Conservation (phyloP, 1,284 basidiomycete species). For the Mycosarcoma maydis region DNA sequence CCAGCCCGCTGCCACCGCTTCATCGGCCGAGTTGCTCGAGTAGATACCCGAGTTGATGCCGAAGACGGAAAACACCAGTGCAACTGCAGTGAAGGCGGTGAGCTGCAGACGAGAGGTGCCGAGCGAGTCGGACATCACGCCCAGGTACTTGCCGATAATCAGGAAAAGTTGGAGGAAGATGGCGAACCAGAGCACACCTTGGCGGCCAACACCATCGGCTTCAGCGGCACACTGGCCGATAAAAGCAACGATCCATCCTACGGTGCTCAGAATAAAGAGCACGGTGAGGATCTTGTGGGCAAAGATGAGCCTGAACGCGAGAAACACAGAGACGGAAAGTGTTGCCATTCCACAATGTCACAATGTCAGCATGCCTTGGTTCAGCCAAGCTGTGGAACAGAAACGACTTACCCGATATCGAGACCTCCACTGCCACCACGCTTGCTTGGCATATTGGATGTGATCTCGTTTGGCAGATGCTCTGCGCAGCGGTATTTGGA, state of each 20-base stretch:
- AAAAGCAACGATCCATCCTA: conserved; percentile 93
- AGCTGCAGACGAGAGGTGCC: conserved; percentile 85
- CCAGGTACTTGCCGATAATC: conserved; percentile 81
- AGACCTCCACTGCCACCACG: conserved; percentile 46
- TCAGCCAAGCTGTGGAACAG: not conserved
- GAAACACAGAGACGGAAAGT: not conserved
- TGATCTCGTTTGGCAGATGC: too few relatives aligned
- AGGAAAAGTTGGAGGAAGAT: conserved; percentile 85
- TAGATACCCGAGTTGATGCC: conserved; percentile 73
- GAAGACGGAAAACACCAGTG: conserved; percentile 85
- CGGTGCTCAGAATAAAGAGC: conserved; percentile 81
- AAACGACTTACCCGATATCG: conserved; percentile 47
- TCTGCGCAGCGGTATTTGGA: not conserved
- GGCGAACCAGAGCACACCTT: conserved; percentile 87
- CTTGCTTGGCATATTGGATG: conserved; percentile 41
- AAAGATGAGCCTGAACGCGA: conserved; percentile 74
- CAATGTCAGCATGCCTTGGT: conserved; percentile 1
- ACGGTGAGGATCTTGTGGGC: conserved; percentile 89
- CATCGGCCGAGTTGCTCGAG: conserved; percentile 13
- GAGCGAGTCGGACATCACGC: conserved; percentile 83
- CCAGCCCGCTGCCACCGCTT: conserved; percentile 90
- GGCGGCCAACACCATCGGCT: conserved; percentile 62
- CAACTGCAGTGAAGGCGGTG: conserved; percentile 83
- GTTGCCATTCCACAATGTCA: too few relatives aligned
- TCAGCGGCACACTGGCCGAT: conserved; percentile 72